Evolutionary conservation across 805 yeast genomes (phyloP).

Genomic region (Lachancea dasiensis): DNA sequence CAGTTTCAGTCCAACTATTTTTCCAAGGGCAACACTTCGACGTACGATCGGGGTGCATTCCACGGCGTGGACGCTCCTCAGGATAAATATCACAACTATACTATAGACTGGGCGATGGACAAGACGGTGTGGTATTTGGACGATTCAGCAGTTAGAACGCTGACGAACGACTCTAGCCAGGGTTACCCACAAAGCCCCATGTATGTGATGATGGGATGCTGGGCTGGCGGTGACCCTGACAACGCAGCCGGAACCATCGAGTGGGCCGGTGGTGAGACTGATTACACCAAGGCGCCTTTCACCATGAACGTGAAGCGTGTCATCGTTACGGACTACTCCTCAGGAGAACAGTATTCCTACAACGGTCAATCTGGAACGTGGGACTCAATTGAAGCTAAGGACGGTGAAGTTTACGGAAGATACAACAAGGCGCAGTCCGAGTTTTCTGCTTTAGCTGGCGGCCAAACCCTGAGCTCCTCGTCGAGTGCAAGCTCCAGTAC

Average conservation of each 20-base stretch:
- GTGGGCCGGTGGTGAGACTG: slow-evolving; percentile 78
- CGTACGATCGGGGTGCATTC: slow-evolving; percentile 76
- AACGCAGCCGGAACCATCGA: slow-evolving; percentile 64
- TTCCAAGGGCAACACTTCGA: slow-evolving; percentile 70
- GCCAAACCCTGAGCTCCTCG: slow-evolving; percentile 18
- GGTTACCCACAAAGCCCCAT: slow-evolving; percentile 94
- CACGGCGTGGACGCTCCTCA: slow-evolving; percentile 54
- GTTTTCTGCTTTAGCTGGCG: slow-evolving; percentile 30
- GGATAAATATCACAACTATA: slow-evolving; percentile 62
- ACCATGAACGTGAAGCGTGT: slow-evolving; percentile 56
- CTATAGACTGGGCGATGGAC: slow-evolving; percentile 77
- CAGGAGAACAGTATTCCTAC: slow-evolving; percentile 54
- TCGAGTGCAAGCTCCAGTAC: slow-evolving; percentile 12
- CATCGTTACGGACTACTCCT: slow-evolving; percentile 62
- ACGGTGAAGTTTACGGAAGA: slow-evolving; percentile 61
- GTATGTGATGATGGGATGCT: slow-evolving; percentile 59
- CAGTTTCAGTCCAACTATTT: slow-evolving; percentile 77
- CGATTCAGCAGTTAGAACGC: slow-evolving; percentile 60
- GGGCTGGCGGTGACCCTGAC: slow-evolving; percentile 78
- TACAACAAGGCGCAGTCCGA: slow-evolving; percentile 39
- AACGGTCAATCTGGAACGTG: slow-evolving; percentile 51
- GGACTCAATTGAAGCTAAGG: slow-evolving; percentile 50
- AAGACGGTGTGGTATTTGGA: slow-evolving; percentile 65
- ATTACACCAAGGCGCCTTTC: slow-evolving; percentile 62
- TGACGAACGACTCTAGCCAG: slow-evolving; percentile 45